A percentile compares a stretch with the other conserved stretches of the same genome.
phyloP scores from a whole-genome alignment of 805 yeast species.

The Wickerhamomyces pijperi region DNA sequence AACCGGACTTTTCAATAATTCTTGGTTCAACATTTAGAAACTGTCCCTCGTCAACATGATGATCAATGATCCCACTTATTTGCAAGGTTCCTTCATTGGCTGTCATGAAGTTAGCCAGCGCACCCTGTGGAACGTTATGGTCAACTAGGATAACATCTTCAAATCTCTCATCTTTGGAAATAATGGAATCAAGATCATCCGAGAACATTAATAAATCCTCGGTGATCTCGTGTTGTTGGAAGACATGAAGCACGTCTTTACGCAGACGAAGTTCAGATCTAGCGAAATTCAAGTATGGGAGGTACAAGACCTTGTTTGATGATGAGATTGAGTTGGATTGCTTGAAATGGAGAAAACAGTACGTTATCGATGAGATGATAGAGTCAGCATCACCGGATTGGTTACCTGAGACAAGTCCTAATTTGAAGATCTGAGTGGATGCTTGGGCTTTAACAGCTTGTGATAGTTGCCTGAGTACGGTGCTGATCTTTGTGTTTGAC shows the following conservation, averaged over 20 bases:
- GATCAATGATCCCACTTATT: conserved; percentile 67
- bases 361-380: conserved; percentile 62
- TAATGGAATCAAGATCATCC: conserved; percentile 44
- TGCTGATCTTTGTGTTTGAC: background rate
- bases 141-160: conserved; percentile 61
- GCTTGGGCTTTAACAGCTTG: background rate
- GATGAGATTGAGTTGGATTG: conserved; percentile 17
- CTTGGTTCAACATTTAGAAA: conserved; percentile 48
- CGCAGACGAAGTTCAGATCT: conserved; percentile 54
- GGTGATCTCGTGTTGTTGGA: conserved; percentile 35
- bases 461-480: conserved; percentile 1
- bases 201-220: conserved; percentile 42
- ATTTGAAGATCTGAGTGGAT: conserved; percentile 1
- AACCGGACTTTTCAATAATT: conserved; percentile 52
- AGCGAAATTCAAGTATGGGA: conserved; percentile 68
- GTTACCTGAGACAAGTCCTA: conserved; percentile 57
- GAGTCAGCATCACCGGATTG: conserved; percentile 88
- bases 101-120: conserved; percentile 6
- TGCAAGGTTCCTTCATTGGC: conserved; percentile 4
- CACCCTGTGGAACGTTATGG: conserved; percentile 62
- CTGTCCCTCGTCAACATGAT: conserved; percentile 63
- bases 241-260: conserved; percentile 53
- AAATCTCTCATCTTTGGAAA: conserved; percentile 9
- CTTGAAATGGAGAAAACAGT: conserved; percentile 45
- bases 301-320: conserved; percentile 14